Percentiles rank a stretch among this genome's conserved stretches.
Evolutionary conservation across 352 stramenopile genomes (phyloP).

Genomic region (Globisporangium middletonii): DNA sequence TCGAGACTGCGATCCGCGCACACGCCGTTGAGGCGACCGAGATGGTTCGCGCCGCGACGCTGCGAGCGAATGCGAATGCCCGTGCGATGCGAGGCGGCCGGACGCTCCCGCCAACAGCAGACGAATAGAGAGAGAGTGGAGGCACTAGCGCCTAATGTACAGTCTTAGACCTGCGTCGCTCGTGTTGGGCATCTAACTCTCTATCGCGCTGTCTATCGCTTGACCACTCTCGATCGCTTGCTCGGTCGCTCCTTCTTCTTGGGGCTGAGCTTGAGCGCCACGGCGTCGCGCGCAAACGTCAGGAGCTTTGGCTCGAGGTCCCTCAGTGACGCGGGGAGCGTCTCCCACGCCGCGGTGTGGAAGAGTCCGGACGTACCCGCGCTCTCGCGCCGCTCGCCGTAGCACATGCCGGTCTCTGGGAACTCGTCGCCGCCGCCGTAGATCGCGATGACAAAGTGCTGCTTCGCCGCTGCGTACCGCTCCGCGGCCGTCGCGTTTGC

Average conservation of each 20-base stretch:
- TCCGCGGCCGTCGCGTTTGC: constrained; percentile 9
- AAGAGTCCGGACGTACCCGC: constrained; percentile 15
- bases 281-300: constrained; percentile 25
- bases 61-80: background rate
- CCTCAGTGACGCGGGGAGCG: constrained; percentile 15
- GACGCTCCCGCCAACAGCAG: background rate
- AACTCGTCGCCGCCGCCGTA: constrained; percentile 35
- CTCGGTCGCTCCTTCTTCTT: background rate
- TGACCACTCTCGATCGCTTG: too few species aligned
- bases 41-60: constrained; percentile 4
- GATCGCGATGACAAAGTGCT: constrained; percentile 33
- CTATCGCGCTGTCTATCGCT: background rate
- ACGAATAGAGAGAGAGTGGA: constrained; percentile 1
- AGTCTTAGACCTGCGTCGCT: too few species aligned
- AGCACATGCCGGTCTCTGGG: constrained; percentile 31
- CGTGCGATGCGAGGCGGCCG: background rate
- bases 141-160: too few species aligned
- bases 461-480: constrained; percentile 21
- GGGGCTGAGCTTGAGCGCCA: constrained; percentile 6
- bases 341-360: constrained; percentile 27
- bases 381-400: constrained; percentile 23
- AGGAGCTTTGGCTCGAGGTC: constrained; percentile 28
- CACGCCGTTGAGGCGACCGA: constrained; percentile 24
- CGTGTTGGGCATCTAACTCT: too few species aligned
- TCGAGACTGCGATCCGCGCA: constrained; percentile 22